phyloP scores from a whole-genome alignment of 1,284 basidiomycete species.

The Fomitiporia mediterranea region DNA sequence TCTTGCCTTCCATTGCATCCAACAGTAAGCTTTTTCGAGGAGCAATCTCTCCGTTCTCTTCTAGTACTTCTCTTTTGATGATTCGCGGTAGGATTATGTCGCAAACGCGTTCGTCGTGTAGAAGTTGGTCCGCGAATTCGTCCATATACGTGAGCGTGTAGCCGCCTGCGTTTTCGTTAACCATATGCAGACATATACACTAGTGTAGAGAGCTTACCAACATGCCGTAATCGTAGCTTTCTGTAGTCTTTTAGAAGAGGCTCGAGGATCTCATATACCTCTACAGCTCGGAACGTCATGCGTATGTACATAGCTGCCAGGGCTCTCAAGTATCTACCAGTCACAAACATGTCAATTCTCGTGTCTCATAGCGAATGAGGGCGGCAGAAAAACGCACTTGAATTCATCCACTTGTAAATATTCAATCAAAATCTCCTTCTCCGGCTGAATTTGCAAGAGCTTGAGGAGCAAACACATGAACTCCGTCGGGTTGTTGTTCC shows the following conservation, averaged over 20 bases:
- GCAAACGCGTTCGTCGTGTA: slow-evolving; percentile 90
- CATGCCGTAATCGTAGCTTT: slow-evolving; percentile 80
- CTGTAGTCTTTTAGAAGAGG: slow-evolving; percentile 91
- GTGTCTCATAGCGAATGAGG: neutral
- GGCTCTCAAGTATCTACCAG: slow-evolving; percentile 82
- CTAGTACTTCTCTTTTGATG: slow-evolving; percentile 80
- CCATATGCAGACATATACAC: slow-evolving; percentile 3
- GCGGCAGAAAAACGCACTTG: slow-evolving; percentile 74
- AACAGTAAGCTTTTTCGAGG: slow-evolving; percentile 77
- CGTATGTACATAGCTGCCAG: slow-evolving; percentile 93
- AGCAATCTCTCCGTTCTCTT: slow-evolving; percentile 87
- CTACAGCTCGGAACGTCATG: slow-evolving; percentile 85
- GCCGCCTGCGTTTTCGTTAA: slow-evolving; percentile 48
- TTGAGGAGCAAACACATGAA: slow-evolving; percentile 92
- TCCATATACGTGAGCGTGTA: slow-evolving; percentile 87
- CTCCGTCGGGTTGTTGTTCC: slow-evolving; percentile 87
- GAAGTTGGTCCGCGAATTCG: slow-evolving; percentile 83
- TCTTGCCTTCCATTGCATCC: slow-evolving; percentile 75
- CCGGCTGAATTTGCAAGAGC: slow-evolving; percentile 94
- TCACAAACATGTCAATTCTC: neutral
- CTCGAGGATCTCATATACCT: slow-evolving; percentile 92
- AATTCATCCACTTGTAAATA: slow-evolving; percentile 95
- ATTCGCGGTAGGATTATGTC: slow-evolving; percentile 95
- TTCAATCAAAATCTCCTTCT: slow-evolving; percentile 93
- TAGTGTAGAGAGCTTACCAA: slow-evolving; percentile 49